Base-by-base conservation (phyloP, 2,329 filamentous ascomycete genomes). In the Diaporthe helianthi region DNA sequence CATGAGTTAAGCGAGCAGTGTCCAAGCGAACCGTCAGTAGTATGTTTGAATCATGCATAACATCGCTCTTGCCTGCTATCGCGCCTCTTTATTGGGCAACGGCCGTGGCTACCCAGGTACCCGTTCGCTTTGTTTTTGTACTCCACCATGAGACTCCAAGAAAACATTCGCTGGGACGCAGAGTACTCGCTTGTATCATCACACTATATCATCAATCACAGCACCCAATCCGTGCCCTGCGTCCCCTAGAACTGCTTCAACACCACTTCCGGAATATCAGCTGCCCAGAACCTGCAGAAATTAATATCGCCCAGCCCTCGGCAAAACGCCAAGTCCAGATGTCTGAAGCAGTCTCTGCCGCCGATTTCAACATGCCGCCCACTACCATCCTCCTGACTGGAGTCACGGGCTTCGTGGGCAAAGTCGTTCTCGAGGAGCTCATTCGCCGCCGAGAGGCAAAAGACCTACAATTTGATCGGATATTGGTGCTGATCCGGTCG, bases 361-460 rank as follows among this genome's bases (percentile, higher is more conserved):
- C 26, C 55, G 10, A 10, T 12, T 36, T 38, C 33, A 36, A 15
- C n/a, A 29, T 64, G 26, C 33, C 38, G 22, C 10, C 46, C 8
- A 38, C 52, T 2, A 60, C 49, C 31, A 69, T 71, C 49, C 71
- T 72, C 3, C 52, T 72, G 19, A 72, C 71, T 38, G 71, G 71
- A 22, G 71, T 69, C 24, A 72, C 71, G 22, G 71, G 70, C 1
- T 72, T 72, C 36, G 64, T 72, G n/a, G 71, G 71, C 8, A 72
- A 71, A 26, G 71, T 72, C 19, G 67, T 70, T 10, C 60, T 72
- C 17, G 69, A 71, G 54, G 71, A 72, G 31, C 70, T 72, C 47
- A 12, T 72, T 12, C 49, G 71, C 36, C 63, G 67, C 24, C 58
- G 53, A 17, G 33, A 10, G 9, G 17, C 64, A 19, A 19, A 26